A percentile compares a stretch with the other conserved stretches of the same genome.
phyloP scores from a whole-genome alignment of 331 rosid species.

The Stylosanthes scabra region DNA sequence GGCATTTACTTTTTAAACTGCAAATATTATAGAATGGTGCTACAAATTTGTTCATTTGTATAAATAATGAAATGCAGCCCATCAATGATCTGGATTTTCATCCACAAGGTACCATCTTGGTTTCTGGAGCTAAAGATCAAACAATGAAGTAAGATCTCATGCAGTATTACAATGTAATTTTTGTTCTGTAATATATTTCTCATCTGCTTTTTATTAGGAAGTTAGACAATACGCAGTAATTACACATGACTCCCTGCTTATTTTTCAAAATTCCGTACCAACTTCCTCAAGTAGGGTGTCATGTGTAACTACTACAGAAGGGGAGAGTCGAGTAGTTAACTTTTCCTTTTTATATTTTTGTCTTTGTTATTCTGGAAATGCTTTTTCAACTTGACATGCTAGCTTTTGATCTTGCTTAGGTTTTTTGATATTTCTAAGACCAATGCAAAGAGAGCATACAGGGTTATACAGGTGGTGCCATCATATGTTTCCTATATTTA shows the following conservation, averaged over 20 bases:
- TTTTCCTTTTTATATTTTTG: neutral
- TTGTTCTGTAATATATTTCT: slow-evolving; percentile 12
- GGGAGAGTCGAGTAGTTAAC: neutral
- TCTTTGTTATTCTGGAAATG: slow-evolving; percentile 30
- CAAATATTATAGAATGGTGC: slow-evolving; percentile 29
- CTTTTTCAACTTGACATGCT: slow-evolving; percentile 31
- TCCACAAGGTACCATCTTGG: slow-evolving; percentile 81
- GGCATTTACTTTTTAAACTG: slow-evolving; percentile 7
- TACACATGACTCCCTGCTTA: neutral
- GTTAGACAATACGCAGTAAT: neutral
- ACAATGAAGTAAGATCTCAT: slow-evolving; percentile 75
- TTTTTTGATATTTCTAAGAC: slow-evolving; percentile 87
- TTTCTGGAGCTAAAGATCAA: slow-evolving; percentile 91
- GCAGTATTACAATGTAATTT: slow-evolving; percentile 18
- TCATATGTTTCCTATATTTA: slow-evolving; percentile 30
- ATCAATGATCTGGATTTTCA: slow-evolving; percentile 94
- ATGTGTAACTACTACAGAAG: neutral
- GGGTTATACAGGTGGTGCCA: slow-evolving; percentile 83
- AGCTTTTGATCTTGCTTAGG: slow-evolving; percentile 49
- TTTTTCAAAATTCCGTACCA: neutral
- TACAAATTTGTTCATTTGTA: slow-evolving; percentile 1
- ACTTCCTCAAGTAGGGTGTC: neutral
- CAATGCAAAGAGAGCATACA: slow-evolving; percentile 89
- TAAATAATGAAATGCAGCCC: slow-evolving; percentile 66
- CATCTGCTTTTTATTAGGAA: neutral